Base-by-base conservation (phyloP, 1,284 basidiomycete species). In the Chondrostereum purpureum region DNA sequence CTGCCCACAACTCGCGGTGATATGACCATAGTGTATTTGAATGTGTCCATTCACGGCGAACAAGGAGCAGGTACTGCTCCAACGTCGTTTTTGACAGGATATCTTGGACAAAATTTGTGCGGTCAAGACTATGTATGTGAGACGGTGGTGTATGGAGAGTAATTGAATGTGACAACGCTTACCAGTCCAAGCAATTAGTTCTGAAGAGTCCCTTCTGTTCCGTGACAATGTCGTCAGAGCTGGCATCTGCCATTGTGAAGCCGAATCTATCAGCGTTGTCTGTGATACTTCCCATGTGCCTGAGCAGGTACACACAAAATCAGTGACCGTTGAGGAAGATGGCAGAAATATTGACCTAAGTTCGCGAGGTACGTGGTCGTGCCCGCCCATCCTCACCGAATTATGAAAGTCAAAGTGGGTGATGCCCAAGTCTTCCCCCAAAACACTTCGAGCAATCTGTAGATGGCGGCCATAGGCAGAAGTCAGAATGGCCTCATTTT, bases 31-130 rank as follows among this genome's bases (percentile, higher is more conserved):
- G 67, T 5, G 78, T 67, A 47, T 69, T 72, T 3, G 78, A 78
- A 39, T 76, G 73, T n/a, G 80, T 61, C 86, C 87, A 90, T 60
- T 88, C 86, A 6, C 75, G 75, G 37, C 80, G 79, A 43, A 84
- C 77, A 23, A 85, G 75, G 40, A 70, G 58, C 23, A 90, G 71
- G 54, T 84, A 90, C 53, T 87, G 80, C 53, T 90, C 83, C 10
- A 95, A 69, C 0, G 82, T 78, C 22, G 77, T 77, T 3, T 83
- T 77, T 1, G 91, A 93, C 34, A 96, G 69, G 50, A 95, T 89
- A 56, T 97, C 94, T 65, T 98, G 88, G 1, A 97, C 82, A 53
- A 96, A 96, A 61, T 99, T 99, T n/a, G 96, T 99, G 31, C 96
- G 83, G 60, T 98, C 95, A 50, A 98, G 69, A 62, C 92, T 94